Evolutionary conservation across 495 filamentous ascomycete species (phyloP), one percentile per base, ranked within the genome.

Genomic region (Annulohypoxylon bovei): DNA sequence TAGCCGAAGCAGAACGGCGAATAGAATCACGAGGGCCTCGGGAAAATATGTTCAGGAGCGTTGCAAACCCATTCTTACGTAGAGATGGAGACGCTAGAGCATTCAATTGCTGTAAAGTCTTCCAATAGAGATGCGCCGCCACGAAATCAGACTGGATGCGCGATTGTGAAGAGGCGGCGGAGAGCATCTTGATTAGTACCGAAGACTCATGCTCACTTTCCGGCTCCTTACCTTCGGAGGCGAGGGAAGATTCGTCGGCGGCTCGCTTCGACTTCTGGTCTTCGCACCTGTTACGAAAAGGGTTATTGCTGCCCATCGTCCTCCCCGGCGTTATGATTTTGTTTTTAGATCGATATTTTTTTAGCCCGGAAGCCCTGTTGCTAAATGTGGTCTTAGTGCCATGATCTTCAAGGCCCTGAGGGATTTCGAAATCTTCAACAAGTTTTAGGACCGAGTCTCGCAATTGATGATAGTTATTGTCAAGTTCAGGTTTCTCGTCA

Each of bases 361-460:
- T 83, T 12, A 85, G 67, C 8, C 76, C 77, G 6, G 85, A 86
- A 2, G 88, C 87, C 16, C 88, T 82, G 68, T 91, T 90, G 75
- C 88, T 90, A 73, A 90, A 90, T 5, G 81, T 85, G 59, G 87
- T 88, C 42, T 85, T 83, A 60, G 74, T 76, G 30, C 84, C 79
- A 23, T 79, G 82, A 30, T 87, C 85, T 46, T 88, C 82, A 0
- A 88, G 74, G 28, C 82, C 86, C 42, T 88, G 86, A 2, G 90
- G 90, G 20, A 91, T 89, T 67, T 93, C 92, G 63, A 89, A 92
- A 40, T 95, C 92, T 67, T 91, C 87, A 16, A 95, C 90, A 2
- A 97, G 84, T 73, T 92, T 94, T 47, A 92, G 80, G 49, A 97
- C 91, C 5, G 92, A 91, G 33, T 92, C 89, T 60, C 95, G 91